These are phyloP conservation scores for Jimgerdemannia lactiflua DNA, from an alignment of 192 early-diverging fungal genomes.

Conservation along the genomic window DNA sequence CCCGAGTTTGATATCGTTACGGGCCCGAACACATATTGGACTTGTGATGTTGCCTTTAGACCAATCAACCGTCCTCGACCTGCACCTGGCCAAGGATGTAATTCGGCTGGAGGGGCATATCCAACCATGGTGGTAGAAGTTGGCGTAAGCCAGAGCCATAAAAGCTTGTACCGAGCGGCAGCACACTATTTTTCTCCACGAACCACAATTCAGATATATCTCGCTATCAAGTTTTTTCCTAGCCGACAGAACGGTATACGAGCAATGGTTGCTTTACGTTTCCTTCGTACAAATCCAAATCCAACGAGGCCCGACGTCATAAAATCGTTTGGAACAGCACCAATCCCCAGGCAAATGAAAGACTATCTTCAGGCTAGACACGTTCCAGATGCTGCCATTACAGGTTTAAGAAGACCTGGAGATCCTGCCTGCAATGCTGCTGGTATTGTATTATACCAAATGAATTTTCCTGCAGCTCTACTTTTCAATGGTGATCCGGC, in stretches of 20 bases:
- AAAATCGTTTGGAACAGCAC: constrained; percentile 15
- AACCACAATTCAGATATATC: constrained; percentile 13
- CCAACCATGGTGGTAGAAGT: constrained; percentile 19
- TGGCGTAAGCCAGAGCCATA: background rate
- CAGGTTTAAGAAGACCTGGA: background rate
- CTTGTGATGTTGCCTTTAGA: background rate
- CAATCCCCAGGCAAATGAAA: background rate
- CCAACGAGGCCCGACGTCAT: constrained; percentile 8
- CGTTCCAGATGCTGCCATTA: constrained; percentile 5
- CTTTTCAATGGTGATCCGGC: constrained; percentile 11
- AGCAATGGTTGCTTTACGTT: constrained; percentile 6
- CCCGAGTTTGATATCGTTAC: background rate
- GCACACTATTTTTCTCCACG: constrained; percentile 12
- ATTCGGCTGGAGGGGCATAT: background rate
- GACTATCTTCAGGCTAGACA: background rate
- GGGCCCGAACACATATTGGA: background rate
- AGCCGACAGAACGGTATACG: background rate
- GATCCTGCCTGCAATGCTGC: constrained; percentile 1
- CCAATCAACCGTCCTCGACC: background rate
- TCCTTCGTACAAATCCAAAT: constrained; percentile 9
- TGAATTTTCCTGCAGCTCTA: constrained; percentile 3
- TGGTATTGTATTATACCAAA: background rate
- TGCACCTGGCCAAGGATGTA: background rate
- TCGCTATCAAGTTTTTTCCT: constrained; percentile 14
- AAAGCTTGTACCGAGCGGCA: background rate